A percentile compares a stretch with the other conserved stretches of the same genome.
phyloP scores from a whole-genome alignment of 495 filamentous ascomycete genomes.

The Evernia prunastri region DNA sequence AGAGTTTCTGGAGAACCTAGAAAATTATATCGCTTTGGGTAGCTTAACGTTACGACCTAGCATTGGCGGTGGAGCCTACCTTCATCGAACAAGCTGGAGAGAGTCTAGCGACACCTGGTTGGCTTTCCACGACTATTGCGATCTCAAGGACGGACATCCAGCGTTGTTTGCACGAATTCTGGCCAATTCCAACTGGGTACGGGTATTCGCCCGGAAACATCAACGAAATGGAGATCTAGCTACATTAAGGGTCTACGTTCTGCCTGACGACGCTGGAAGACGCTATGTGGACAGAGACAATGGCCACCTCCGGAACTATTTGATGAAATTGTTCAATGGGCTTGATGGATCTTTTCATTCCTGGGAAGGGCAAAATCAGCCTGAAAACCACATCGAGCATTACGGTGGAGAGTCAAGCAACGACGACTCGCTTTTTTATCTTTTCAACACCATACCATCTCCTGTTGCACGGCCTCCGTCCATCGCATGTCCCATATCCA shows the following conservation, averaged over 20 bases:
- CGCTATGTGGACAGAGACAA: constrained; percentile 40
- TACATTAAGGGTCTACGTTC: constrained; percentile 54
- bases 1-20: background rate
- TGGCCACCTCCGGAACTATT: constrained; percentile 36
- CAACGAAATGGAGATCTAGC: constrained; percentile 19
- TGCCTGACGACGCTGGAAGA: constrained; percentile 60
- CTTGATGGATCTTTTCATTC: constrained; percentile 50
- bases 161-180: constrained; percentile 5
- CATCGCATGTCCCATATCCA: constrained; percentile 50
- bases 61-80: background rate
- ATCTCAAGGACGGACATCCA: constrained; percentile 7
- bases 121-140: constrained; percentile 12
- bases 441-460: constrained; percentile 80
- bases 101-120: constrained; percentile 13
- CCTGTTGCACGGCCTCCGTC: constrained; percentile 52
- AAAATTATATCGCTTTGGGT: constrained; percentile 1
- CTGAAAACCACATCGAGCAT: constrained; percentile 7
- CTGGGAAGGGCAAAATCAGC: constrained; percentile 47
- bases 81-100: constrained; percentile 7
- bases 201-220: constrained; percentile 16
- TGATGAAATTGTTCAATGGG: constrained; percentile 45
- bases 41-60: background rate
- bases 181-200: constrained; percentile 15
- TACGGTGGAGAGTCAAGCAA: constrained; percentile 30
- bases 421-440: constrained; percentile 63